These are phyloP conservation scores for Centaurea solstitialis DNA, from an alignment of 129 eudicot species.

Conservation along the genomic window DNA sequence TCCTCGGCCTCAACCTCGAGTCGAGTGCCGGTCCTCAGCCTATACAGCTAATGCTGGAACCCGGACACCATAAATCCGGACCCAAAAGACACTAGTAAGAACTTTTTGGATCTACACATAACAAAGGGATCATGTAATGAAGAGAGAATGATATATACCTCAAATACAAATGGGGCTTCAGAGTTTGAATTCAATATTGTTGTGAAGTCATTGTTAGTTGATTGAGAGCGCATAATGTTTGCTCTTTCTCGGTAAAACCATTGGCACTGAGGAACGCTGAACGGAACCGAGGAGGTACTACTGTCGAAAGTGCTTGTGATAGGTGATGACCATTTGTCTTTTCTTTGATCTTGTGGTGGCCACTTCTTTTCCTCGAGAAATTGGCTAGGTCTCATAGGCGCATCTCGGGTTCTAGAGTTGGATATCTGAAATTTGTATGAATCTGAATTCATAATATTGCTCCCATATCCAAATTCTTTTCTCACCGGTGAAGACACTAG, in stretches of 20 bases:
- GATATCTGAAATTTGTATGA: slow-evolving; percentile 8
- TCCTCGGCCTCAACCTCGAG: too few relatives aligned
- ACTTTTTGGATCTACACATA: not conserved
- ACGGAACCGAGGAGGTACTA: slow-evolving; percentile 4
- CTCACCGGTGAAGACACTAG: slow-evolving; percentile 14
- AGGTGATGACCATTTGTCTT: slow-evolving; percentile 31
- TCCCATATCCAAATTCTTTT: slow-evolving; percentile 24
- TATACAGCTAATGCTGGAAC: too few relatives aligned
- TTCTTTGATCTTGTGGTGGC: slow-evolving; percentile 43
- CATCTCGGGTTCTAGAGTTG: slow-evolving; percentile 18
- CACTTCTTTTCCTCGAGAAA: slow-evolving; percentile 67
- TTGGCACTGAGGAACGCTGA: slow-evolving; percentile 15
- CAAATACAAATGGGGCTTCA: slow-evolving; percentile 22
- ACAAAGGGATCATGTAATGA: not conserved
- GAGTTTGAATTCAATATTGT: slow-evolving; percentile 16
- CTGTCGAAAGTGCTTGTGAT: slow-evolving; percentile 13
- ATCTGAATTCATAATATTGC: slow-evolving; percentile 4
- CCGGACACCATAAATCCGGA: too few relatives aligned
- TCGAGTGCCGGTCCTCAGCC: too few relatives aligned
- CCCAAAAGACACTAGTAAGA: slow-evolving; percentile 13
- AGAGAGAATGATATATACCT: slow-evolving; percentile 33
- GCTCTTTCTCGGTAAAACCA: slow-evolving; percentile 24
- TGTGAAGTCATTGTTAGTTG: slow-evolving; percentile 12
- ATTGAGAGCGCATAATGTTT: slow-evolving; percentile 17
- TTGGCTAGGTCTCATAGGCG: slow-evolving; percentile 44